Evolutionary conservation across 2,329 filamentous ascomycete genomes (phyloP).

Genomic region (Fusarium nisikadoi): DNA sequence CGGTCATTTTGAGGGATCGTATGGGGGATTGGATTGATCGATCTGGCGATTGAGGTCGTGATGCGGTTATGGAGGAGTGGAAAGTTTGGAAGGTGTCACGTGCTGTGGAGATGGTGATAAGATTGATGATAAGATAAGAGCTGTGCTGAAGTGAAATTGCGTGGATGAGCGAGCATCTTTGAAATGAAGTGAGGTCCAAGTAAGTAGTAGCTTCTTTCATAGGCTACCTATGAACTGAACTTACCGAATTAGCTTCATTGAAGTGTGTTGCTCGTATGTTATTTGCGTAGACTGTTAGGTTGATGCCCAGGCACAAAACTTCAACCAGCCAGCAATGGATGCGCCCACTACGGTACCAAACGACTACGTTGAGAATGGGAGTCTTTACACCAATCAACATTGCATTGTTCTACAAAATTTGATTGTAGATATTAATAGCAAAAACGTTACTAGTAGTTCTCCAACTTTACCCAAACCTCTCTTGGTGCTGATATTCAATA

Average conservation of each 20-base stretch:
- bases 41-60: neutral
- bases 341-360: neutral
- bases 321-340: neutral
- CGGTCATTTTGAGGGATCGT: slow-evolving; percentile 52
- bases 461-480: accelerated
- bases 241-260: accelerated
- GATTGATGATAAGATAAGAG: slow-evolving; percentile 18
- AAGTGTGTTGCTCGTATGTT: accelerated
- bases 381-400: neutral
- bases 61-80: slow-evolving; percentile 20
- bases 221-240: too few relatives aligned
- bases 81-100: slow-evolving; percentile 43
- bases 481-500: accelerated
- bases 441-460: neutral
- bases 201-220: too few relatives aligned
- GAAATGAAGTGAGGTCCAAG: neutral
- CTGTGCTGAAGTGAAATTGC: neutral
- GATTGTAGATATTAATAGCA: accelerated
- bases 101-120: slow-evolving; percentile 8
- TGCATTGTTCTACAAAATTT: neutral
- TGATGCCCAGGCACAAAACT: neutral
- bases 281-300: neutral
- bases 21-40: neutral
- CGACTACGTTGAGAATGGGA: neutral
- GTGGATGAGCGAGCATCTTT: neutral